Evolutionary conservation across 2,329 filamentous ascomycete species (phyloP).

Genomic region (Phialemoniopsis sp.): DNA sequence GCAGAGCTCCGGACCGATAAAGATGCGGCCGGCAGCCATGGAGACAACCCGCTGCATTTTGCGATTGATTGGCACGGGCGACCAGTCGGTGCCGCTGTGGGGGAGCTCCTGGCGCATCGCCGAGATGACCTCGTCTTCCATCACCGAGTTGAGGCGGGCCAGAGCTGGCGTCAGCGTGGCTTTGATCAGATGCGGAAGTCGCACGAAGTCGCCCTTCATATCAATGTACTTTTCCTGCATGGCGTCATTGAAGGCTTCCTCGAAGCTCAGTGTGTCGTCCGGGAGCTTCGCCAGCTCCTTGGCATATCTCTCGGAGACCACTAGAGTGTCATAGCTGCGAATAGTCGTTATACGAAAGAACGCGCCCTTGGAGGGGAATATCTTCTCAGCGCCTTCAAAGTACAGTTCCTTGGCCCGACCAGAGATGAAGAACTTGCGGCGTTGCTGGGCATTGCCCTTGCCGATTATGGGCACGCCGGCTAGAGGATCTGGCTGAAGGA

Average conservation of each 20-base stretch:
- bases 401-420: too few species aligned
- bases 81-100: conserved; percentile 32
- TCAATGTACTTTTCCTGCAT: conserved; percentile 28
- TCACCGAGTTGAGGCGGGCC: conserved; percentile 28
- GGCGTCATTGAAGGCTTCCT: conserved; percentile 17
- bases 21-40: conserved; percentile 38
- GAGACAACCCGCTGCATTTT: conserved; percentile 38
- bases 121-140: conserved; percentile 30
- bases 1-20: conserved; percentile 40
- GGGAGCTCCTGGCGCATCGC: conserved; percentile 28
- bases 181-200: conserved; percentile 22
- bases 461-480: too few species aligned
- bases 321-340: too few species aligned
- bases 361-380: too few species aligned
- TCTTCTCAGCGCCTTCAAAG: too few species aligned
- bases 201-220: conserved; percentile 14
- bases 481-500: too few species aligned
- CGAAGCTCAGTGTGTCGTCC: conserved; percentile 22
- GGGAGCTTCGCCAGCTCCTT: conserved; percentile 25
- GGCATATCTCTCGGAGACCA: too few species aligned
- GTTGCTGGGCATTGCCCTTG: too few species aligned
- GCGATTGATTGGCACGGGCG: conserved; percentile 29
- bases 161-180: conserved; percentile 25
- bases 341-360: too few species aligned
- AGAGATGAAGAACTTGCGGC: too few species aligned